Percentiles rank a stretch among this genome's conserved stretches.
Evolutionary conservation across 352 stramenopile species (phyloP).

Genomic region (Phytopythium kandeliae): DNA sequence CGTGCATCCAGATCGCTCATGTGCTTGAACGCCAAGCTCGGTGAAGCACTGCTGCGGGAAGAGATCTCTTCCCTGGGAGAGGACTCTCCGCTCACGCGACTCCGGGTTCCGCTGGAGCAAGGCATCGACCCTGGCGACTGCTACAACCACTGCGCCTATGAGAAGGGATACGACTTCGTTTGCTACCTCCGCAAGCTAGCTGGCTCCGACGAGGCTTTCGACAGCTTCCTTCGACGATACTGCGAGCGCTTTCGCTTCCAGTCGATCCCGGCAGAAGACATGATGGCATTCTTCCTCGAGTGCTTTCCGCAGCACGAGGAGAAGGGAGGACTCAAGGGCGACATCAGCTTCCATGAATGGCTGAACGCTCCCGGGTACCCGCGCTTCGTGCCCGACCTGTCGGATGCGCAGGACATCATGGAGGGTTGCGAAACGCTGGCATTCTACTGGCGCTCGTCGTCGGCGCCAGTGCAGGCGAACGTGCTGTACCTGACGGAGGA

Average conservation of each 20-base stretch:
- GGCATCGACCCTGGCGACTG: constrained; percentile 76
- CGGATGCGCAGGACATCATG: constrained; percentile 65
- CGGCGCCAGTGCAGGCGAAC: constrained; percentile 46
- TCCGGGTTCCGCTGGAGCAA: constrained; percentile 64
- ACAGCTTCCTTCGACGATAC: constrained; percentile 65
- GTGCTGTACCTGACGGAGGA: constrained; percentile 57
- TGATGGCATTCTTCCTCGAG: constrained; percentile 64
- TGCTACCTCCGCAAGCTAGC: constrained; percentile 67
- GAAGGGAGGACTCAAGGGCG: constrained; percentile 42
- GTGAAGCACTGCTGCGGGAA: constrained; percentile 53
- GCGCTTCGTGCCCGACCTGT: constrained; percentile 47
- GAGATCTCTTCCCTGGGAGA: constrained; percentile 69
- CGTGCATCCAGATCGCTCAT: constrained; percentile 33
- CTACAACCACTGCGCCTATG: constrained; percentile 81
- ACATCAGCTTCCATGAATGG: constrained; percentile 65
- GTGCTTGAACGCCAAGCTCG: constrained; percentile 69
- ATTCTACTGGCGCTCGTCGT: constrained; percentile 53
- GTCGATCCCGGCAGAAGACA: constrained; percentile 66
- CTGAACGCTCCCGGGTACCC: constrained; percentile 61
- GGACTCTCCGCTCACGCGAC: constrained; percentile 54
- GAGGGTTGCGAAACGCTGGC: constrained; percentile 57
- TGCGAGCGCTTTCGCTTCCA: constrained; percentile 63
- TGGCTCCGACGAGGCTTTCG: constrained; percentile 62
- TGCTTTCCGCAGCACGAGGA: constrained; percentile 58
- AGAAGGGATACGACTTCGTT: constrained; percentile 78